phyloP scores from a whole-genome alignment of 805 yeast species.

The Wilhelminamyces savonicus region DNA sequence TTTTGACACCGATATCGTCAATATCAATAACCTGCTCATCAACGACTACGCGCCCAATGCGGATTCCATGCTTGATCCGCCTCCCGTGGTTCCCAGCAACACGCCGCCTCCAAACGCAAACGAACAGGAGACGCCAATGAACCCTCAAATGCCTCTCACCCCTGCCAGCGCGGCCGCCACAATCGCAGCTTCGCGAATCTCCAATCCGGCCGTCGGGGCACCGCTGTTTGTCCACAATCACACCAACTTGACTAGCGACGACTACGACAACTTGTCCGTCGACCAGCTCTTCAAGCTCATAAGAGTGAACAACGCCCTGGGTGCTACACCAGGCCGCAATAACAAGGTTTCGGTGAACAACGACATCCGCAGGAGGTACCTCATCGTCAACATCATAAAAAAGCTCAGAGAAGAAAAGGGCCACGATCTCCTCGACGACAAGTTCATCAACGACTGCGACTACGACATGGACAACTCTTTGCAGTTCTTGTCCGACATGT shows the following conservation, averaged over 20 bases:
- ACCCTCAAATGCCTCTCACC: not conserved
- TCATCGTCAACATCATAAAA: conserved; percentile 29
- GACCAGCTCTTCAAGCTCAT: conserved; percentile 33
- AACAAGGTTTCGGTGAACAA: conserved; percentile 13
- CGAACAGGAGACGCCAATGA: not conserved
- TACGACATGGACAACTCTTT: conserved; percentile 37
- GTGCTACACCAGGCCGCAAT: not conserved
- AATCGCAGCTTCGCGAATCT: not conserved
- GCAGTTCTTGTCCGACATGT: conserved; percentile 35
- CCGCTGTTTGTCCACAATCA: conserved; percentile 15
- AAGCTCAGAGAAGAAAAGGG: conserved; percentile 34
- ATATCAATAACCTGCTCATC: too few species aligned
- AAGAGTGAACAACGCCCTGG: conserved; percentile 11
- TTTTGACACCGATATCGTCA: too few species aligned
- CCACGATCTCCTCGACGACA: conserved; percentile 25
- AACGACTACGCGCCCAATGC: too few species aligned
- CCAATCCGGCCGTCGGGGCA: not conserved
- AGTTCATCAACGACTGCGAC: conserved; percentile 23
- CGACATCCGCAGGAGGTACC: conserved; percentile 30
- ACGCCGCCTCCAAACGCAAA: not conserved
- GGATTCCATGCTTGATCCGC: too few species aligned
- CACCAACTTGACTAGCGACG: conserved; percentile 29
- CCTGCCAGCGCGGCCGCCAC: not conserved
- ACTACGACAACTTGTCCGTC: conserved; percentile 30
- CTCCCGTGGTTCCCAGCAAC: too few species aligned